Evolutionary conservation across 2,329 filamentous ascomycete genomes (phyloP), one percentile per base, ranked within the genome.

Genomic region (Pyrenophora graminea): DNA sequence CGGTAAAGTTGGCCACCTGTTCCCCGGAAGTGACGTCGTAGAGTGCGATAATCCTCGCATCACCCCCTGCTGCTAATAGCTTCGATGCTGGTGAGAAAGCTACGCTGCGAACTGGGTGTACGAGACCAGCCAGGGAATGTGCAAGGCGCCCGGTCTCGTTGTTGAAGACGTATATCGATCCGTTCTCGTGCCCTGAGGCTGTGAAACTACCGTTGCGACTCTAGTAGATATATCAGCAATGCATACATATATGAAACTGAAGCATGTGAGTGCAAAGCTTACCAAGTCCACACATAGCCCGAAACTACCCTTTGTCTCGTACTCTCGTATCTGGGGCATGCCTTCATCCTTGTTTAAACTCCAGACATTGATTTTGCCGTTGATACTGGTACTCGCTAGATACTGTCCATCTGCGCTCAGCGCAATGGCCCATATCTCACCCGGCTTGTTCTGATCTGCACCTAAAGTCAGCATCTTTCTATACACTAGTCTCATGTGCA

Each of bases 11-110:
- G 17, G 89, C 90, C 12, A 97, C 87, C 67, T 96, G 93, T 73
- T 97, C 92, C 42, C 94, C 94, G 41, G 93, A 92, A 59, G 86
- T 84, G 63, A 95, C 90, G 68, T 97, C 92, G 77, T 97, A 99
- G 39, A 97, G 81, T 2, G 90, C 89, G 63, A 99, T 96, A 43
- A 96, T 85, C 44, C 86, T 85, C 6, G 92, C 88, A 67, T 99
- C 93, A 25, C 94, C 94, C 3, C 89, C 91, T 6, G 93, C 93
- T 18, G 94, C 94, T 12, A 99, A 82, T 21, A 93, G 84, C 45
- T 85, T 92, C 52, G 87, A 88, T 12, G 85, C 89, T 0, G 94
- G 94, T 0, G 91, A 96, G 76, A 99, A 99, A 1, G 89, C 83
- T 9, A 97, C 85, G 8, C 88, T 81, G 51, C 94, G 88, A 19